Base-by-base conservation (phyloP, 192 early-diverging fungal genomes). In the Backusella mclennaniae region DNA sequence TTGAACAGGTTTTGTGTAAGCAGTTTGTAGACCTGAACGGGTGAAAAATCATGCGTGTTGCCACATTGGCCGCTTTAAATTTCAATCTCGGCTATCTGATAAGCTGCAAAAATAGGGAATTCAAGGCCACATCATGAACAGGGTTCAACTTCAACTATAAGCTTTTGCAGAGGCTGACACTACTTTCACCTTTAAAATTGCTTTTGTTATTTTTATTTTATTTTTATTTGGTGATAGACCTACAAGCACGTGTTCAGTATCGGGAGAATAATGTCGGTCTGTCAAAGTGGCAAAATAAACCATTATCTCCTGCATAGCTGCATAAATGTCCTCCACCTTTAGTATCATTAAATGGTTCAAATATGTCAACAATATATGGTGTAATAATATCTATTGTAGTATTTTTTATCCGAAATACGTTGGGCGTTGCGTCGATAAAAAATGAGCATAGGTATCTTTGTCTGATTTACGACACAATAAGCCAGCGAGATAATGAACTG, bases 51-150 rank as follows among this genome's bases (percentile, higher is more conserved):
- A 35, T 26, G 15, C 8, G 72, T 73, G 39, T 71, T 44, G 14
- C 85, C 84, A 81, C 82, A 88, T 44, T 81, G 83, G 11, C 83
- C 85, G 42, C 85, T 88, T 6, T 66, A 35, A 90, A 66, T n/a
- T 80, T 77, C 6, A 89, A 77, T 49, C 21, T 70, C 33, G 23
- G 53, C 23, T 49, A 90, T 79, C 73, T 92, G 89, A 80, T 93
- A 91, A 23, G 88, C 85, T 29, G 91, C 42, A 96, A 84, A 85
- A 95, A 94, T 49, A 97, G 81, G 17, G 92, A 90, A n/a, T 92
- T 93, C 90, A 87, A 89, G 12, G 90, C 81, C 77, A 86, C 80
- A 44, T 33, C 86, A 87, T 7, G 81, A 76, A 7, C 87, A 85
- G 71, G 89, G 90, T 75, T 93, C 91, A 35, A 92, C 72, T 21